phyloP scores from a whole-genome alignment of 257 asterid species.

The Cordia subcordata region DNA sequence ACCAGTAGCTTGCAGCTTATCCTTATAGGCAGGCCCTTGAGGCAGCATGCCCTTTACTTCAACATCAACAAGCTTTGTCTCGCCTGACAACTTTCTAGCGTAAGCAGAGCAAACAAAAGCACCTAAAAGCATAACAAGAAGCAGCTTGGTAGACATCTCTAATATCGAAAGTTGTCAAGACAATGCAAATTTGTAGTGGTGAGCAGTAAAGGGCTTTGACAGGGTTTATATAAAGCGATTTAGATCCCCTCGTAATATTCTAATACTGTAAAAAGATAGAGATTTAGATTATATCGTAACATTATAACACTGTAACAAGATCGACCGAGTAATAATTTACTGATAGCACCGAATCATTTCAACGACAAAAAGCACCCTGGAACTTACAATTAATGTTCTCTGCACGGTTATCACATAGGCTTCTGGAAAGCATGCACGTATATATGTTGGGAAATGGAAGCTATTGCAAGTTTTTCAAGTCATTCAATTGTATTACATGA shows the following conservation, averaged over 20 bases:
- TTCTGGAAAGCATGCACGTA: constrained; percentile 20
- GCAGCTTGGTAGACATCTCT: constrained; percentile 5
- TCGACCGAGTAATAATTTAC: no score
- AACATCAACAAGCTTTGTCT: background rate
- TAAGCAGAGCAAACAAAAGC: constrained; percentile 7
- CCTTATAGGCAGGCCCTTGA: background rate
- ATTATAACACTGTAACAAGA: no score
- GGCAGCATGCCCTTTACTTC: background rate
- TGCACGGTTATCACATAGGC: constrained; percentile 11
- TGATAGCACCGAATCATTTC: no score
- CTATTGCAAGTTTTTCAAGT: background rate
- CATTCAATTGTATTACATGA: no score
- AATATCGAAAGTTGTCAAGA: background rate
- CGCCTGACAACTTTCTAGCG: constrained; percentile 15
- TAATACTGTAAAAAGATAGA: no score
- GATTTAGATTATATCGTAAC: no score
- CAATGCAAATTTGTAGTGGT: background rate
- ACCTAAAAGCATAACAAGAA: constrained; percentile 11
- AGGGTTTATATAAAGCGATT: background rate
- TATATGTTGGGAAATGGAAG: constrained; percentile 23
- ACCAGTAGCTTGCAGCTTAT: background rate
- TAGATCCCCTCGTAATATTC: no score
- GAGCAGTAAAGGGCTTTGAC: background rate
- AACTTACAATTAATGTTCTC: constrained; percentile 3
- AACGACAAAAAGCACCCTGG: background rate